phyloP scores from a whole-genome alignment of 306 rosid genomes.

The Medicago arabica region DNA sequence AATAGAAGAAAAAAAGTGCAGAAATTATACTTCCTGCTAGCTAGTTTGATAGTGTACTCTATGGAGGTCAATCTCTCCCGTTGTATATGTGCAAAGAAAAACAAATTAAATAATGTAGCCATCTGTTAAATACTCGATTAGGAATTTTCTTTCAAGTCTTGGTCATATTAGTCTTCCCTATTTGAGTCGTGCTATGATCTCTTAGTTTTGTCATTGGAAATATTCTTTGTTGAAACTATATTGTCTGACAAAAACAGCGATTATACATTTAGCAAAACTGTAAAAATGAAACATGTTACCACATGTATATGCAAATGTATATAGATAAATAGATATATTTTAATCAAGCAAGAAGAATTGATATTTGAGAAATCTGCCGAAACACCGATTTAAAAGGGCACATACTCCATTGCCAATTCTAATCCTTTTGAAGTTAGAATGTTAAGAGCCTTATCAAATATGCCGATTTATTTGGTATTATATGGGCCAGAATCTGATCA shows the following conservation, averaged over 20 bases:
- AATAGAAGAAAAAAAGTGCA: too few relatives aligned
- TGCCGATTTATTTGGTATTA: not conserved
- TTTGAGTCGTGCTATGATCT: not conserved
- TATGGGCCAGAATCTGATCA: not conserved
- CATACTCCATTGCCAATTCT: not conserved
- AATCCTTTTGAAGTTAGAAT: not conserved
- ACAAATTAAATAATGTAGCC: not conserved
- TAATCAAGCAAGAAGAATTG: too few relatives aligned
- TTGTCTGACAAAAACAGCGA: too few relatives aligned
- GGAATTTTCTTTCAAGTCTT: not conserved
- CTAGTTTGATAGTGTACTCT: too few relatives aligned
- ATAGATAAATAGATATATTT: too few relatives aligned
- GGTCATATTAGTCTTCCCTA: not conserved
- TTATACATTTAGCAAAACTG: too few relatives aligned
- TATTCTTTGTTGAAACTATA: too few relatives aligned
- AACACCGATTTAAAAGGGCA: not conserved
- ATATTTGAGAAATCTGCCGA: not conserved
- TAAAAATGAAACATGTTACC: too few relatives aligned
- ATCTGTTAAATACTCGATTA: not conserved
- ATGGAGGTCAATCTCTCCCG: too few relatives aligned
- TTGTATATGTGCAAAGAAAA: not conserved
- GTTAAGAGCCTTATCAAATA: not conserved
- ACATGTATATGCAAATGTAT: too few relatives aligned
- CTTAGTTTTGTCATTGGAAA: not conserved
- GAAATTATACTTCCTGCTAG: too few relatives aligned